Base-by-base conservation (phyloP, 495 filamentous ascomycete genomes). In the Podospora pseudocomata region DNA sequence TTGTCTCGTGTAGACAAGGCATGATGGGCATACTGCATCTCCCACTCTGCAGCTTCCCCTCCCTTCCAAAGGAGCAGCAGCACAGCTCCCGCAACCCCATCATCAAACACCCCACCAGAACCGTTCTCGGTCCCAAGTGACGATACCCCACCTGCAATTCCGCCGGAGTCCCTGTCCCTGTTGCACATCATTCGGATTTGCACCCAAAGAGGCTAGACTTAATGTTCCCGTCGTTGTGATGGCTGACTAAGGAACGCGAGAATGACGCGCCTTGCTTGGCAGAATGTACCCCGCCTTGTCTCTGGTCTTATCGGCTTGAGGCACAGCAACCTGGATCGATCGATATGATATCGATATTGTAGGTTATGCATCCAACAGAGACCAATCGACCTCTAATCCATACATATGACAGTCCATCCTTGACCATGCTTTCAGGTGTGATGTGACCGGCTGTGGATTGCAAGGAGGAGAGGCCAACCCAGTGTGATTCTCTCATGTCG, bases 201-300 rank as follows among this genome's bases (percentile, higher is more conserved):
- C 4, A 58, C 60, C 30, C 20, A 62, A 62, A 28, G 26, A 9
- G 60, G 60, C 18, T 34, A 62, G 34, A 39, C 61, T 5, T 5
- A 30, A 3, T 62, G 15, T 63, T n/a, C 61, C 16, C 6, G 18
- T 18, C 28, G 5, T 49, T 63, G 19, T 49, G 27, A 20, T 57
- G 6, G 71, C 49, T 77, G 75, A 72, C 71, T 72, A 75, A 77
- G 67, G 68, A 72, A 73, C 75, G 75, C 75, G 75, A 73, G 65
- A 70, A 20, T 44, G 64, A 69, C 71, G 70, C 63, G 65, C 18
- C 9, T 20, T 27, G 28, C 19, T 56, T 56, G 27, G 65, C 54
- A 34, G 16, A 23, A 58, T 65, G 60, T 55, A 34, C 63, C 27
- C 16, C 5, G 32, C 49, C 23, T 32, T 57, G 19, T 28, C n/a